Base-by-base conservation (phyloP, 139 green algal species). In the Prasinococcaceae sp. region DNA sequence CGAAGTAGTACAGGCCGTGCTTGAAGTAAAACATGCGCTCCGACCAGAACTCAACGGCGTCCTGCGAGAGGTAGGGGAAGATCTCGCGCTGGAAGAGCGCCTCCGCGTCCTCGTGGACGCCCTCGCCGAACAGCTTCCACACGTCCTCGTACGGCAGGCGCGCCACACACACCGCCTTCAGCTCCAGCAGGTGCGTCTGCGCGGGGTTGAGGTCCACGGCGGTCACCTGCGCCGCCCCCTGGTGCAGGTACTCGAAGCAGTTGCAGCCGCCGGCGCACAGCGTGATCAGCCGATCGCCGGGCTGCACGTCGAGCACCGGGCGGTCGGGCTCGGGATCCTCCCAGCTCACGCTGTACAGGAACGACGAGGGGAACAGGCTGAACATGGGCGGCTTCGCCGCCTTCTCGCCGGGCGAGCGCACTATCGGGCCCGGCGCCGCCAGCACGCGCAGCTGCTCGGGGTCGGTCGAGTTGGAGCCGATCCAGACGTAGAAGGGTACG, bases 191-290 rank as follows among this genome's bases (percentile, higher is more conserved):
- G 14, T 83, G 83, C 6, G 58, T 79, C 68, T 96, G 88, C 5
- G 90, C 90, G 16, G 87, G 86, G 72, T 98, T 98, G 79, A 92
- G 94, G 79, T 98, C 90, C 41, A 97, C 90, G 2, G 72, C 78
- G 35, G 89, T 81, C 19, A 96, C 85, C 68, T 84, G 69, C 22
- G 46, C 50, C 20, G 68, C 58, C 5, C 68, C 68, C 53, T 72
- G 54, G 30, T 25, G 30, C 44, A 56, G 30, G 14, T 45, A 58
- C 20, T 94, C 87, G n/a, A 99, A 70, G 6, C 79, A 76, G 66
- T 99, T 99, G 86, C 86, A 96, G 50, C 90, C 90, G 28, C 89
- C 90, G 32, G 72, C 87, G 38, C 90, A 95, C n/a, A 99, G 75
- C 3, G 90, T 99, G 28, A 99, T 73, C 24, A 84, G 75, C 19